Base-by-base conservation (phyloP, 2,329 filamentous ascomycete genomes). In the Fusarium floridanum region DNA sequence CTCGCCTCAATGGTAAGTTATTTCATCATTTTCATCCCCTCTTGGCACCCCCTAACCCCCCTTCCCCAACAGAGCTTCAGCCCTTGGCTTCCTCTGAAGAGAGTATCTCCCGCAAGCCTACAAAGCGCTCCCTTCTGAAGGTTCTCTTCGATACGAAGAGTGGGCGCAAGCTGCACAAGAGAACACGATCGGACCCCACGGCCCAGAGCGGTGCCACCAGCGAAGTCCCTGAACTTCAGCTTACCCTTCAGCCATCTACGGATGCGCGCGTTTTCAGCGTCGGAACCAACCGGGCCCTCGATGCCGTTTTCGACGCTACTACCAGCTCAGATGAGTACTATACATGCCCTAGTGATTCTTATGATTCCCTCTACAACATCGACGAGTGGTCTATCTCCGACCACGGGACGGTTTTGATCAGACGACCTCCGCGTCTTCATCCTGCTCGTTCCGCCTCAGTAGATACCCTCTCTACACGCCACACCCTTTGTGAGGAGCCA, bases 1-100 rank as follows among this genome's bases (percentile, higher is more conserved):
- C 60, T 4, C 64, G 32, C 2, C 11, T 24, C 3, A 20, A 62
- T 4, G 56, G 73, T 76, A 71, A 65, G 67, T 12, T 34, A 14
- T 22, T 32, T 16, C 14, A 61, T 36, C 24, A 27, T 16, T 27
- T 29, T 27, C 64, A 27, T 61, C 64, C 29, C 20, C 32, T 34
- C 27, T 61, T 32, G 14, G 10, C 37, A 17, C 34, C 53, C 56
- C 56, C 64, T 69, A 7, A 74, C 60, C 22, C 41, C 20, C 56
- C 32, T 53, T 16, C 8, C 29, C 8, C 24, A 27, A 20, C 14
- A 64, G 53, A 67, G 16, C 11, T 17, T 2, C 4, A 20, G 14
- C 36, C 36, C 6, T 50, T 48, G 22, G 8, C 11, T 3, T 34
- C 59, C 11, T 45, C 45, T 2, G 48, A 48, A 7, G 43, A 20